Conservation (phyloP, 2,329 filamentous ascomycete species). For the Alternaria consortialis region DNA sequence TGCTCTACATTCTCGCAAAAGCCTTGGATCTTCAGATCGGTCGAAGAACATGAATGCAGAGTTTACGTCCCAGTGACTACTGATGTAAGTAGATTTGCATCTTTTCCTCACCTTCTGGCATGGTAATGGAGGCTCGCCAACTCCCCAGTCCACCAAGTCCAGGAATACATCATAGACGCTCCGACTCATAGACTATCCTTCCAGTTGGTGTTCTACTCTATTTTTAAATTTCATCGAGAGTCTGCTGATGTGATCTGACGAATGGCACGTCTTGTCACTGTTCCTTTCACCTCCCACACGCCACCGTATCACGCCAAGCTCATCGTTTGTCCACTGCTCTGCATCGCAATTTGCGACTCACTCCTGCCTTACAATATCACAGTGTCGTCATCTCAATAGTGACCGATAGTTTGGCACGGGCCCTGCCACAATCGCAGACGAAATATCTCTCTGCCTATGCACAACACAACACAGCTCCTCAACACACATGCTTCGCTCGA, state of each 20-base stretch:
- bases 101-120: neutral
- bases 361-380: constrained; percentile 1
- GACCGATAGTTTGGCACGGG: neutral
- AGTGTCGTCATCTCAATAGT: neutral
- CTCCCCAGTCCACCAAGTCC: neutral
- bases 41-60: neutral
- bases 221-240: neutral
- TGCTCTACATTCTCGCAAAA: constrained; percentile 57
- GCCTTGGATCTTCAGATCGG: constrained; percentile 51
- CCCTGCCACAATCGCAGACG: neutral
- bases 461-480: neutral
- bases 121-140: neutral
- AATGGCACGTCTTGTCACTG: neutral
- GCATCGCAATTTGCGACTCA: neutral
- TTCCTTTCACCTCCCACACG: constrained; percentile 3
- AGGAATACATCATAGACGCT: neutral
- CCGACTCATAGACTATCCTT: neutral
- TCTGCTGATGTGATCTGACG: neutral
- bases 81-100: neutral
- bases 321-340: constrained; percentile 8
- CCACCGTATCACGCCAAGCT: constrained; percentile 5
- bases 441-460: neutral
- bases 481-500: neutral
- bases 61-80: no score
- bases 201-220: neutral